phyloP scores from a whole-genome alignment of 805 yeast genomes.

The Candida krabiensis region DNA sequence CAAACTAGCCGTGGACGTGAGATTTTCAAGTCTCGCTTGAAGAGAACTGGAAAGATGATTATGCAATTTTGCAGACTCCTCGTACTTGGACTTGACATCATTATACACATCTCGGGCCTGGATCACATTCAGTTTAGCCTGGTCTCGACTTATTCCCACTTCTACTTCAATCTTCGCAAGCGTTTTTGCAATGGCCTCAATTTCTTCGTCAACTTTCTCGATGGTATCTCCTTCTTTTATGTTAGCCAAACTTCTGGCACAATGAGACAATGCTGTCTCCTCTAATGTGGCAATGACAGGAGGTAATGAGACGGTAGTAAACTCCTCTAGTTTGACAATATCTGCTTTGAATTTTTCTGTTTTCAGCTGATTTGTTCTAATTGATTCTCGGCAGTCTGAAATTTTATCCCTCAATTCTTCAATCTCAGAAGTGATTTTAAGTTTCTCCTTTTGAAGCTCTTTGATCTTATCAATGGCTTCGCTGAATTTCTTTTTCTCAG shows the following conservation, averaged over 20 bases:
- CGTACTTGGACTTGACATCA: constrained; percentile 41
- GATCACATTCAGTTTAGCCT: constrained; percentile 49
- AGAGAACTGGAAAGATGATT: constrained; percentile 37
- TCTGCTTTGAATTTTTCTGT: constrained; percentile 23
- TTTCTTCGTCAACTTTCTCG: constrained; percentile 50
- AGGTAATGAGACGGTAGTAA: constrained; percentile 25
- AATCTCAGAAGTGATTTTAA: constrained; percentile 11
- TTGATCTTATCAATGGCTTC: constrained; percentile 11
- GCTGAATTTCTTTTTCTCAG: constrained; percentile 13
- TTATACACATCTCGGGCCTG: constrained; percentile 42
- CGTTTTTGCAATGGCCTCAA: constrained; percentile 43
- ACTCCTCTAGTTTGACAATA: constrained; percentile 27
- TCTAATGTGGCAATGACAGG: constrained; percentile 27
- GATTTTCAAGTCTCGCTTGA: constrained; percentile 42
- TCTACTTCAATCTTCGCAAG: constrained; percentile 52
- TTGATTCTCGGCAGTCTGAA: constrained; percentile 13
- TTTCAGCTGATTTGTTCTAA: constrained; percentile 13
- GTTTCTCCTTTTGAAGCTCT: constrained; percentile 9
- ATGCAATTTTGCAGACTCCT: constrained; percentile 32
- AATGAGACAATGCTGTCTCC: constrained; percentile 39
- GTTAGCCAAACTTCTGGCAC: constrained; percentile 48
- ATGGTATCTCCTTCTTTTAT: constrained; percentile 40
- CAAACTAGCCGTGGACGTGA: constrained; percentile 39
- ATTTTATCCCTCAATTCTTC: constrained; percentile 27
- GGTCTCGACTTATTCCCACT: constrained; percentile 56